Conservation (phyloP, 106 monocot species). For the Acorus gramineus region DNA sequence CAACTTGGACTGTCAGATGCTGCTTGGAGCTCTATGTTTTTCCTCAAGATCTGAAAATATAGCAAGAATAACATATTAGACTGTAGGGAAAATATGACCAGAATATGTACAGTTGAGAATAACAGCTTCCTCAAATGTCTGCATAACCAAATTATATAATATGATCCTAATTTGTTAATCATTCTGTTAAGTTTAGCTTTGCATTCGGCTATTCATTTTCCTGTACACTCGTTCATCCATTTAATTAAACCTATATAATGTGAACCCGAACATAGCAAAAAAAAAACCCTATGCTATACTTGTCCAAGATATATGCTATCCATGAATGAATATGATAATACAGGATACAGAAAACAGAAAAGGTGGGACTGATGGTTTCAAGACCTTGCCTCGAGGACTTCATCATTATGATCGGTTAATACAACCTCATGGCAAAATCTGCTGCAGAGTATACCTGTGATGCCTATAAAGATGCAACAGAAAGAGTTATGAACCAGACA, state of each 20-base stretch:
- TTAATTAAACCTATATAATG: no score
- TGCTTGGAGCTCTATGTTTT: conserved; percentile 61
- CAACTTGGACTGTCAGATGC: conserved; percentile 21
- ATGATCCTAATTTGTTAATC: no score
- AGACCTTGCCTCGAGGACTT: conserved; percentile 86
- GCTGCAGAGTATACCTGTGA: conserved; percentile 90
- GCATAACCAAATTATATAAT: no score
- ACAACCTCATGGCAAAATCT: conserved; percentile 68
- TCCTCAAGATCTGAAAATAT: conserved; percentile 38
- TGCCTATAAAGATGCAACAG: conserved; percentile 38
- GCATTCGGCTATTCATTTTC: no score
- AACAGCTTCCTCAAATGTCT: no score
- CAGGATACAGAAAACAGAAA: no score
- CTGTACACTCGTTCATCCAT: no score
- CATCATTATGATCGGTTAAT: conserved; percentile 93
- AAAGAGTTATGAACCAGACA: background rate
- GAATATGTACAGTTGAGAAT: background rate
- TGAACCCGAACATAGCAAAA: no score
- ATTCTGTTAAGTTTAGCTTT: no score
- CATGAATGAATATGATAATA: no score
- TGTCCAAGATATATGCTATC: no score
- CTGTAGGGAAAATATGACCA: background rate
- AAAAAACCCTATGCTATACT: no score
- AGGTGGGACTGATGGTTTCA: background rate
- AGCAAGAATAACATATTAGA: background rate